A percentile compares a stretch with the other conserved stretches of the same genome.
Conservation (phyloP, 73 alveolate genomes). For the Symbiodinium pilosum region DNA sequence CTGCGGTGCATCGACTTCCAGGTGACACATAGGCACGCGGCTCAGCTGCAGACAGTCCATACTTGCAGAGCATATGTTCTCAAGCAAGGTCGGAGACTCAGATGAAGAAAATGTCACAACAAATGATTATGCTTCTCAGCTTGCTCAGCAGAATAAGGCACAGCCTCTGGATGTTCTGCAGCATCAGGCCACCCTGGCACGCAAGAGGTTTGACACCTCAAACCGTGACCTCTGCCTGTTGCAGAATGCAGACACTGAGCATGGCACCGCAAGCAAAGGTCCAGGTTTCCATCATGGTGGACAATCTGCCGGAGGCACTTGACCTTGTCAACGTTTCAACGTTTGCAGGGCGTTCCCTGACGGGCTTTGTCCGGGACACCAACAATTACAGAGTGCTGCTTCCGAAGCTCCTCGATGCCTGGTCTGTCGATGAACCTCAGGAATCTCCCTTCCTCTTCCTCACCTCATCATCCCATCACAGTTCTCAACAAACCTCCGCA, state of each 20-base stretch:
- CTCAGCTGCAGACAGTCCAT: not conserved
- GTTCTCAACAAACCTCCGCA: no score
- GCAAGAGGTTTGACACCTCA: no score
- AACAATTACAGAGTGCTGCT: conserved; percentile 61
- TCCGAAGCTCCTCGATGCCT: conserved; percentile 71
- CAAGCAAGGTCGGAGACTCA: no score
- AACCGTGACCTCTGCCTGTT: no score
- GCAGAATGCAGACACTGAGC: not conserved
- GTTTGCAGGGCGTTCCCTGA: not conserved
- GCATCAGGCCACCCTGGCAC: not conserved
- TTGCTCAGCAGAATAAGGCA: not conserved
- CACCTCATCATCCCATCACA: no score
- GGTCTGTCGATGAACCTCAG: conserved; percentile 76
- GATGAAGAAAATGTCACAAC: not conserved
- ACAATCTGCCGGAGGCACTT: conserved; percentile 80
- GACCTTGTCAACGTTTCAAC: not conserved
- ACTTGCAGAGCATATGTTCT: no score
- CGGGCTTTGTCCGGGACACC: not conserved
- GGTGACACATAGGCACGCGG: not conserved
- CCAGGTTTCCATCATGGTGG: conserved; percentile 92
- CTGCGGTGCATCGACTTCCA: not conserved
- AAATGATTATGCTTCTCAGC: not conserved
- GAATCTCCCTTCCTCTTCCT: no score
- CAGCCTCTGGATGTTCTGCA: not conserved
- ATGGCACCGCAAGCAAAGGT: conserved; percentile 30